phyloP scores from a whole-genome alignment of 2,329 filamentous ascomycete species.

The Botrytis galanthina region DNA sequence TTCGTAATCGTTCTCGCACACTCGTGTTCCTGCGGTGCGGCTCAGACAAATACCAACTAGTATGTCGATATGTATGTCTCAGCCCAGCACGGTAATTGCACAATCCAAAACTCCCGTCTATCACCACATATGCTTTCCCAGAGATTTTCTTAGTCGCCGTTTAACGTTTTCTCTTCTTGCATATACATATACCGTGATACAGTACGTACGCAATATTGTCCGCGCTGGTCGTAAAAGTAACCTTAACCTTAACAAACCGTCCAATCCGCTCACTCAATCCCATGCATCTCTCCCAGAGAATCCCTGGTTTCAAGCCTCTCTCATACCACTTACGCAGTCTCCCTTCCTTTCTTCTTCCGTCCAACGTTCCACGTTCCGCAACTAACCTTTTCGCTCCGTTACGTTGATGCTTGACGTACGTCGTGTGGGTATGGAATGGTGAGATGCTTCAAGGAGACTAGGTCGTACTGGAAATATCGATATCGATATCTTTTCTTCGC shows the following conservation, averaged over 20 bases:
- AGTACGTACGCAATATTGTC: not conserved
- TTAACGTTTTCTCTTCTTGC: conserved; percentile 15
- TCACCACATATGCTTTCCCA: conserved; percentile 1
- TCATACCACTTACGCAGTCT: conserved; percentile 2
- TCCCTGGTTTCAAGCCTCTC: not conserved
- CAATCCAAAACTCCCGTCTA: not conserved
- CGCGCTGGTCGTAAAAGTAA: not conserved
- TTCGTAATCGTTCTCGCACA: conserved; percentile 6
- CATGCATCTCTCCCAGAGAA: no score
- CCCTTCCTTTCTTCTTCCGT: conserved; percentile 12
- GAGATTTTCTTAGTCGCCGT: conserved; percentile 9
- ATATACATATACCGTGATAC: not conserved
- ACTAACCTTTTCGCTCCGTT: not conserved
- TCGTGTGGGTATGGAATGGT: not conserved
- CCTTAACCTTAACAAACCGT: not conserved
- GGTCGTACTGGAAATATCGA: not conserved
- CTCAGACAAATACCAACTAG: not conserved
- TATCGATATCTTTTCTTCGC: not conserved
- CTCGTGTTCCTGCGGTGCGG: conserved; percentile 1
- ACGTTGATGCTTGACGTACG: not conserved
- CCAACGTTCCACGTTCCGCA: conserved; percentile 14
- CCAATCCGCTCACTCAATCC: not conserved
- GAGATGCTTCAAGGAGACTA: not conserved
- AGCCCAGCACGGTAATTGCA: conserved; percentile 2
- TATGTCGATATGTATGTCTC: conserved; percentile 8